Conservation (phyloP, 495 filamentous ascomycete genomes). For the Penicillium mononematosum region DNA sequence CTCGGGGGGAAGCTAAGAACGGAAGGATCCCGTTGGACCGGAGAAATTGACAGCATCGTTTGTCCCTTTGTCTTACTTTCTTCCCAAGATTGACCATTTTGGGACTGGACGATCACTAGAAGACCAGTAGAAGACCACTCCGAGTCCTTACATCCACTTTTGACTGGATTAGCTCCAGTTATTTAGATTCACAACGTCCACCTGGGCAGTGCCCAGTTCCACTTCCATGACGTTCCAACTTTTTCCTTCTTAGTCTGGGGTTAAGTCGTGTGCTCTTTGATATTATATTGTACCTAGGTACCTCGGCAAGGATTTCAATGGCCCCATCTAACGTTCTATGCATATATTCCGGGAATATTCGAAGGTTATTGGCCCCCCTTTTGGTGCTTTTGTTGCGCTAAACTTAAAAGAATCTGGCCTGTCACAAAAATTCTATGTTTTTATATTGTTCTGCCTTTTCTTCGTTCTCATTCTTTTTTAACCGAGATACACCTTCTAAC, state of each 20-base stretch:
- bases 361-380: background rate
- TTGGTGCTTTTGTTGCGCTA: slow-evolving; percentile 4
- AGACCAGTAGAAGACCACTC: background rate
- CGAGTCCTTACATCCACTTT: background rate
- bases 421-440: background rate
- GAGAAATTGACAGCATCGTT: background rate
- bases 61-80: background rate
- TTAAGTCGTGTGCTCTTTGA: background rate
- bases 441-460: background rate
- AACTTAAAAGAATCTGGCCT: background rate
- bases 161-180: background rate
- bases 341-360: background rate
- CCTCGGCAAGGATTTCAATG: background rate
- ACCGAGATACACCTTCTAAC: background rate
- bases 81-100: background rate
- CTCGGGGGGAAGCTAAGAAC: background rate
- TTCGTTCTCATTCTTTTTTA: background rate
- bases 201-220: background rate
- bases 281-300: background rate
- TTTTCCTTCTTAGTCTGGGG: background rate
- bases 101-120: background rate
- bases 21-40: background rate
- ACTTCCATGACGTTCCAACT: background rate
- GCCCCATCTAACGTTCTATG: background rate
- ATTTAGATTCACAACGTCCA: background rate